A percentile compares a stretch with the other conserved stretches of the same genome.
Conservation (phyloP, 352 stramenopile species). For the Globisporangium cylindrosporum region DNA sequence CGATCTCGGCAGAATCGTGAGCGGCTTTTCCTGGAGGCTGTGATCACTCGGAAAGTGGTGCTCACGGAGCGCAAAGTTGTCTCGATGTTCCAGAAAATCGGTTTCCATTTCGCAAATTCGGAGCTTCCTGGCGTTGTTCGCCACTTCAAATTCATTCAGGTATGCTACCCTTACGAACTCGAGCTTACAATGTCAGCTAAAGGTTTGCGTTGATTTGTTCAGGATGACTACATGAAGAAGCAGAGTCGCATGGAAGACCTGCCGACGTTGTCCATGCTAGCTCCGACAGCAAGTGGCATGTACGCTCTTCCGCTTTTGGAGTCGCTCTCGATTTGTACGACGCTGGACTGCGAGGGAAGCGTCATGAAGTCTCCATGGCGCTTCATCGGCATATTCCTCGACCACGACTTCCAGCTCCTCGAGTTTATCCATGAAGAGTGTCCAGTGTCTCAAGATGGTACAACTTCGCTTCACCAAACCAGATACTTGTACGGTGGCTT, state of each 20-base stretch:
- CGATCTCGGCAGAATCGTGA: constrained; percentile 45
- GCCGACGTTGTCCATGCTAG: constrained; percentile 53
- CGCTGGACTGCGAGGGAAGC: constrained; percentile 26
- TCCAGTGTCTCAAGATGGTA: constrained; percentile 28
- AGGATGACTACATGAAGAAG: constrained; percentile 48
- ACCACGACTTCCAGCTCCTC: constrained; percentile 59
- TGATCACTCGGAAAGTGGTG: constrained; percentile 60
- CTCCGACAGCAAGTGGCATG: constrained; percentile 31
- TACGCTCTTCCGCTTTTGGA: constrained; percentile 53
- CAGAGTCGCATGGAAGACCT: constrained; percentile 61
- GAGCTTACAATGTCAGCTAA: background rate
- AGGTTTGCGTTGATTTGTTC: background rate
- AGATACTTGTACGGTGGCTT: constrained; percentile 47
- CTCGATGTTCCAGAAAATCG: constrained; percentile 47
- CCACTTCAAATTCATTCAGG: constrained; percentile 51
- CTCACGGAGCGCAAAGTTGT: constrained; percentile 59
- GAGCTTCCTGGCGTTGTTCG: constrained; percentile 48
- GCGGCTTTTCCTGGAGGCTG: constrained; percentile 51
- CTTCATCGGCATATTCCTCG: constrained; percentile 54
- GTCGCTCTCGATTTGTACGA: constrained; percentile 41
- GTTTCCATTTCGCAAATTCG: constrained; percentile 46
- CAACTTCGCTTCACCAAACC: constrained; percentile 35
- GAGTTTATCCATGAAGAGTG: constrained; percentile 62
- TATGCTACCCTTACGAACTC: constrained; percentile 11
- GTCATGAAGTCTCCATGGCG: constrained; percentile 32